Conservation (phyloP, 352 stramenopile genomes). For the Globisporangium cylindrosporum region DNA sequence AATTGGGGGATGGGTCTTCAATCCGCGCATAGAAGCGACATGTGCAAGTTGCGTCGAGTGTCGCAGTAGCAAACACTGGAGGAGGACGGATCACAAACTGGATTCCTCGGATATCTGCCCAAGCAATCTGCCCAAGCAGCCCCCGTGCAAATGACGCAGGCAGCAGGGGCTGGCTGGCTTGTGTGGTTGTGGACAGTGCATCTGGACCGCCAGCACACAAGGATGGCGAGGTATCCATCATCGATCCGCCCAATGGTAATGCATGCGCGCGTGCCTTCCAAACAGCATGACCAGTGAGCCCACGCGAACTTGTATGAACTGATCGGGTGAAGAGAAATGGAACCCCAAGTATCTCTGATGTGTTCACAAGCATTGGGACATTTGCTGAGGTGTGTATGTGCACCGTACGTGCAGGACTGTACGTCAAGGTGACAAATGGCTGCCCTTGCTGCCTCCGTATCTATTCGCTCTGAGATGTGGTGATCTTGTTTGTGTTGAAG, state of each 20-base stretch:
- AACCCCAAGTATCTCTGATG: not conserved
- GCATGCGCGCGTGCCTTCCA: constrained; percentile 3
- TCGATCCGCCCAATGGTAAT: not conserved
- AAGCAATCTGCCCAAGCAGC: not conserved
- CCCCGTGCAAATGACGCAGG: not conserved
- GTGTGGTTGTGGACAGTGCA: not conserved
- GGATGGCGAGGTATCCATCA: not conserved
- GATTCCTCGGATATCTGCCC: not conserved
- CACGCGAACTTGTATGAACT: not conserved
- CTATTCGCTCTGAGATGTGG: not conserved
- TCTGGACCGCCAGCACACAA: not conserved
- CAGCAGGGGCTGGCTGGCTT: not conserved
- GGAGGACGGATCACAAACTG: not conserved
- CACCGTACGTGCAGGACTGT: not conserved
- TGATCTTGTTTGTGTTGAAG: constrained; percentile 9
- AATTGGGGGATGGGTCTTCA: not conserved
- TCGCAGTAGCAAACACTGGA: not conserved
- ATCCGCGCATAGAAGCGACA: not conserved
- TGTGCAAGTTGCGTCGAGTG: constrained; percentile 3
- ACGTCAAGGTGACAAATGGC: constrained; percentile 5
- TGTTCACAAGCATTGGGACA: constrained; percentile 1
- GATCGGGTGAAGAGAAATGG: not conserved
- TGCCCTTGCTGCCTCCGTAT: constrained; percentile 1
- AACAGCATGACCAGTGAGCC: not conserved
- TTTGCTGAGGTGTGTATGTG: constrained; percentile 6